Evolutionary conservation across 306 rosid species (phyloP).

Genomic region (Cyclanthera cordifolia): DNA sequence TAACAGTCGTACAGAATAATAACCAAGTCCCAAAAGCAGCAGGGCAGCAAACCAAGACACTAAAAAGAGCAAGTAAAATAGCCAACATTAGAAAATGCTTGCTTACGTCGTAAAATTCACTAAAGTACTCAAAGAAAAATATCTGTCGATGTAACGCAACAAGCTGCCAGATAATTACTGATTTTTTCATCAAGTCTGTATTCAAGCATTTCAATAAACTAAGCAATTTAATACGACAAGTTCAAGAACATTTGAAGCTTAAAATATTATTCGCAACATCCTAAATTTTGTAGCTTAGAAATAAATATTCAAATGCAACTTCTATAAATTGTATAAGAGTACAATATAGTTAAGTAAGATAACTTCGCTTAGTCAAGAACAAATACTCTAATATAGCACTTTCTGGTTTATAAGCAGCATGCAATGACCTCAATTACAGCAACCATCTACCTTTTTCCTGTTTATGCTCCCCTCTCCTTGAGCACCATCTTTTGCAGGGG

Average conservation of each 20-base stretch:
- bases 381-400: background rate
- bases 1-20: no score
- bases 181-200: no score
- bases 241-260: background rate
- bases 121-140: background rate
- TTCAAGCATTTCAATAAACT: background rate
- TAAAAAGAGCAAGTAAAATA: no score
- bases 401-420: background rate
- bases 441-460: slow-evolving; percentile 48
- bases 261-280: background rate
- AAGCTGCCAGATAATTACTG: no score
- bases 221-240: background rate
- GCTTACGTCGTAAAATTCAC: background rate
- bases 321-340: background rate
- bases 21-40: no score
- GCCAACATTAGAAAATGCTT: background rate
- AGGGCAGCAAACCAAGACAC: no score
- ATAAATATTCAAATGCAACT: background rate
- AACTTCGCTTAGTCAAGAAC: background rate
- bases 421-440: background rate
- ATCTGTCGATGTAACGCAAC: no score
- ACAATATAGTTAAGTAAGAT: slow-evolving; percentile 1
- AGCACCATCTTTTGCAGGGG: slow-evolving; percentile 60
- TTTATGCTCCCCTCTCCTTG: slow-evolving; percentile 33
- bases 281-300: background rate